Conservation (phyloP, 2,329 filamentous ascomycete genomes). For the Whalleya microplaca region DNA sequence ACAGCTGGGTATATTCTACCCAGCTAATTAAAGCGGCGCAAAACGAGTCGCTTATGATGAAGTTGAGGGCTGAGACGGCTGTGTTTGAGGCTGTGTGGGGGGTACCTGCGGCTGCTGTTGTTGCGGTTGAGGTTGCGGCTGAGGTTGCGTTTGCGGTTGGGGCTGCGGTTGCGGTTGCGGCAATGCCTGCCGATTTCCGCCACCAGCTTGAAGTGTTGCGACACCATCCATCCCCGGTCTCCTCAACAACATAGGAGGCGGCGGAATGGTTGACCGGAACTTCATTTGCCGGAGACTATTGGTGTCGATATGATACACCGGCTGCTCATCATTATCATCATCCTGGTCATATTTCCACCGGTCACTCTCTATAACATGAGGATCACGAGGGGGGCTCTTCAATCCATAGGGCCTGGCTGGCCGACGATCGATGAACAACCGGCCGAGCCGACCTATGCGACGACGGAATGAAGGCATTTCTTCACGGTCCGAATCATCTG, state of each 20-base stretch:
- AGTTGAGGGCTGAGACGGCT: constrained; percentile 18
- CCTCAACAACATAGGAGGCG: constrained; percentile 47
- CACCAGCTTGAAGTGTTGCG: constrained; percentile 21
- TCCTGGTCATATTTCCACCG: constrained; percentile 90
- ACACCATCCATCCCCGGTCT: constrained; percentile 40
- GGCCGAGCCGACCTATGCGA: constrained; percentile 81
- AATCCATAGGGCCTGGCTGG: constrained; percentile 52
- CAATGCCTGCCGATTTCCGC: constrained; percentile 28
- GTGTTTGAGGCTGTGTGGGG: constrained; percentile 15
- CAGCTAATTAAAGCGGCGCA: background rate
- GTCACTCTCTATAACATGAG: constrained; percentile 52
- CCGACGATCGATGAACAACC: constrained; percentile 86
- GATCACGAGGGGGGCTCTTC: constrained; percentile 38
- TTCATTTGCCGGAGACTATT: constrained; percentile 63
- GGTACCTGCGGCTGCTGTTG: constrained; percentile 4
- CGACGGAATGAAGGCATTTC: constrained; percentile 73
- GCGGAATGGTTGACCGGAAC: constrained; percentile 62
- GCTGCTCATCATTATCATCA: constrained; percentile 72
- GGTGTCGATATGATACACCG: constrained; percentile 76
- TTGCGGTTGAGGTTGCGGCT: background rate
- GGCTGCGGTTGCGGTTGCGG: constrained; percentile 20
- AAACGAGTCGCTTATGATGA: background rate
- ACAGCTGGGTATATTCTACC: background rate
- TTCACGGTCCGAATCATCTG: constrained; percentile 44
- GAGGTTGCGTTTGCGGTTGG: background rate